Evolutionary conservation across 1,284 basidiomycete species (phyloP).

Genomic region (Rhodotorula mucilaginosa): DNA sequence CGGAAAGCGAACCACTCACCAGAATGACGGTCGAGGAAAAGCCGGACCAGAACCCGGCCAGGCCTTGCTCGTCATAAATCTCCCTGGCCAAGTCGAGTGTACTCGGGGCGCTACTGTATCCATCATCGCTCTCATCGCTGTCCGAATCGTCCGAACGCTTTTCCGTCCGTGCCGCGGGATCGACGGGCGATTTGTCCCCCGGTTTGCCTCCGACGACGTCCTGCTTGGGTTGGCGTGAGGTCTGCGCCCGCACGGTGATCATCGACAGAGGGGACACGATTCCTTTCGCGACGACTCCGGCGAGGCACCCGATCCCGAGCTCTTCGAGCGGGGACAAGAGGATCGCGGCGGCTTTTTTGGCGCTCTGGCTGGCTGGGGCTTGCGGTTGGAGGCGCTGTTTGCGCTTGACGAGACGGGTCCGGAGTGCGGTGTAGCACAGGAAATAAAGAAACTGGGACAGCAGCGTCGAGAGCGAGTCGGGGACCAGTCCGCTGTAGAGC

Average conservation of each 20-base stretch:
- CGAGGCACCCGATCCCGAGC: conserved; percentile 52
- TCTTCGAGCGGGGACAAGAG: conserved; percentile 49
- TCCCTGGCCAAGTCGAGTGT: conserved; percentile 45
- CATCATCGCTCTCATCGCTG: conserved; percentile 46
- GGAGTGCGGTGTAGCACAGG: conserved; percentile 47
- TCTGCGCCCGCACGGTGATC: conserved; percentile 53
- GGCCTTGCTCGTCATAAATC: conserved; percentile 49
- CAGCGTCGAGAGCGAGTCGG: conserved; percentile 52
- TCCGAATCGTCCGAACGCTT: conserved; percentile 41
- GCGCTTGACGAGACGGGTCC: conserved; percentile 35
- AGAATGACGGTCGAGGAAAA: conserved; percentile 49
- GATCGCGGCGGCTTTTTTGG: conserved; percentile 7
- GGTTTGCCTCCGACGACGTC: conserved; percentile 24
- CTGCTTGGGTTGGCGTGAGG: conserved; percentile 34
- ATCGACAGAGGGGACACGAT: conserved; percentile 54
- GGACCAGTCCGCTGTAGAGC: conserved; percentile 49
- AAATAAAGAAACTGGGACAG: conserved; percentile 52
- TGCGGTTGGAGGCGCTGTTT: not conserved
- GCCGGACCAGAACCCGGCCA: conserved; percentile 50
- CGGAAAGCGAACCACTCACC: conserved; percentile 20
- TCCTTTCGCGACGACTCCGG: conserved; percentile 51
- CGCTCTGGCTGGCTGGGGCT: not conserved
- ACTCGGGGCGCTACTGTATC: conserved; percentile 43
- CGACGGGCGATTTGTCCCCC: conserved; percentile 27
- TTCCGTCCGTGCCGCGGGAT: not conserved